Evolutionary conservation across 2,329 filamentous ascomycete genomes (phyloP).

Genomic region (Beauveria brongniartii): DNA sequence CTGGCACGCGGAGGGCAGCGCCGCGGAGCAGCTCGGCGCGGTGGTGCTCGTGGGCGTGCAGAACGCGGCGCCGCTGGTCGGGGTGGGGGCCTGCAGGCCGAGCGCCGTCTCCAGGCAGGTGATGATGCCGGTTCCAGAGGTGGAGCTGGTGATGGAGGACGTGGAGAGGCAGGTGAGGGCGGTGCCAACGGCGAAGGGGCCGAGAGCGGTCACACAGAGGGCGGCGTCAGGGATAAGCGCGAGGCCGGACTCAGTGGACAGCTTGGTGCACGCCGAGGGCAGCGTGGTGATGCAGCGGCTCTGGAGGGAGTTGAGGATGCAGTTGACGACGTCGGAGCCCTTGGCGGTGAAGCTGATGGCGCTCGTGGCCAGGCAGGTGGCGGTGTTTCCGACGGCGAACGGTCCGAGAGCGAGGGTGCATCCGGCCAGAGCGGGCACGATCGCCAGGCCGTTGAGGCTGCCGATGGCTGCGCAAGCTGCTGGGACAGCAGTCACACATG

Average conservation of each 20-base stretch:
- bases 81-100: neutral
- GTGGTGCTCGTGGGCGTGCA: neutral
- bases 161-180: constrained; percentile 7
- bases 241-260: neutral
- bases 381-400: neutral
- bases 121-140: neutral
- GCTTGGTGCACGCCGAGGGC: constrained; percentile 1
- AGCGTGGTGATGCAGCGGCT: constrained; percentile 8
- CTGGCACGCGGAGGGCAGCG: neutral
- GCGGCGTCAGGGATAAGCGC: neutral
- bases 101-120: neutral
- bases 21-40: neutral
- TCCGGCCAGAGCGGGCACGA: neutral
- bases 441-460: neutral
- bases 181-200: constrained; percentile 10
- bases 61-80: neutral
- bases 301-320: neutral
- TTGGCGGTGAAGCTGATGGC: neutral
- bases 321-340: neutral
- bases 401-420: neutral
- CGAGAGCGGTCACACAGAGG: constrained; percentile 9
- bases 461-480: neutral
- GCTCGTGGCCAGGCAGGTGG: neutral
- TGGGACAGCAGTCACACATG: neutral
- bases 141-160: neutral